Evolutionary conservation across 768 basidiomycete species (phyloP), one percentile per base, ranked within the genome.

Genomic region (Mycena alexandri): DNA sequence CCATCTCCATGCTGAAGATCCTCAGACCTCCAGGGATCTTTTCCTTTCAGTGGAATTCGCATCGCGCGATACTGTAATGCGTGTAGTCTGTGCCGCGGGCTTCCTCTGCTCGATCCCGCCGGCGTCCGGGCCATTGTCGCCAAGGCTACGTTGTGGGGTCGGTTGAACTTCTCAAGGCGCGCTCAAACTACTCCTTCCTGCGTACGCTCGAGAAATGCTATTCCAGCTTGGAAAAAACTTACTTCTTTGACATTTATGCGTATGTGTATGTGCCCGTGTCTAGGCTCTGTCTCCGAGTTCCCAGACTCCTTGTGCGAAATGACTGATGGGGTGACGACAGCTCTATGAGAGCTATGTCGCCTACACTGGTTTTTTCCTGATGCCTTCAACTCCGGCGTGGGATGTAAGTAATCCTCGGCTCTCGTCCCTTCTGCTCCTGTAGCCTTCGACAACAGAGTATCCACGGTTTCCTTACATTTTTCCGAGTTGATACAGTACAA

Each of bases 1-100:
- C 50, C 11, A 50, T 55, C 42, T 58, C 63, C 10, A 64, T 65
- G 63, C 42, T 50, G 52, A 61, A 62, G 17, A 63, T 70, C 43
- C 54, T 70, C 14, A 58, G 24, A 25, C 13, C 16, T 22, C 63
- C 1, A 9, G 10, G 10, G 54, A 67, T 42, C 38, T 65, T 7
- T 65, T 24, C 42, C 10, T 57, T 7, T 34, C 63, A 4, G 41
- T 64, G 10, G 29, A 38, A 13, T 34, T 57, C 25, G 9, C 22
- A 4, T 17, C 29, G 22, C 11, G 34, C 24, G 58, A 67, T 22
- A n/a, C n/a, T n/a, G n/a, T n/a, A 67, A 67, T 33, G 46, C 53
- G 5, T 50, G 16, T 24, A 52, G 63, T 1, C 34, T 64, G 16
- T 56, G 43, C 22, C 62, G 62, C 4, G 63, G 65, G n/a, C 25